Percentiles rank a stretch among this genome's conserved stretches.
Conservation (phyloP, 768 basidiomycete genomes). For the Pleurotus sapidus region DNA sequence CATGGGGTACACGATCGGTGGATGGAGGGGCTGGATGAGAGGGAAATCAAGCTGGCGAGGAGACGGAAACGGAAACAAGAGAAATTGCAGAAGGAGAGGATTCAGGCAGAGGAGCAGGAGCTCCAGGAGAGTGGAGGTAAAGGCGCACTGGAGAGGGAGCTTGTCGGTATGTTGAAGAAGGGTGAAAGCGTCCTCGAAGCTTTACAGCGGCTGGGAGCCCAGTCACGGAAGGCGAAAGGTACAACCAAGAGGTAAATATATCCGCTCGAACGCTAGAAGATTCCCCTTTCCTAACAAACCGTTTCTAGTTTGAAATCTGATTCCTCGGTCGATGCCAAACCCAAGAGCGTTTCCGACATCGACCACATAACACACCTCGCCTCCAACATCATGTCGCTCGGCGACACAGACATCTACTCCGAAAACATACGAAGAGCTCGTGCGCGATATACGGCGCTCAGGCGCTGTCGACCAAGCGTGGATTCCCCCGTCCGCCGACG, state of each 20-base stretch:
- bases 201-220: conserved; percentile 76
- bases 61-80: conserved; percentile 75
- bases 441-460: conserved; percentile 70
- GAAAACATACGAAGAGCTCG: conserved; percentile 83
- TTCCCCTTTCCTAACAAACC: too few species aligned
- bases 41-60: conserved; percentile 80
- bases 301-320: too few species aligned
- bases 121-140: conserved; percentile 66
- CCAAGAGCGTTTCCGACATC: conserved; percentile 50
- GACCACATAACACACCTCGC: conserved; percentile 78
- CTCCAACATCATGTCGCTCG: conserved; percentile 83
- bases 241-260: conserved; percentile 28
- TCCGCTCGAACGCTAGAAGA: neutral
- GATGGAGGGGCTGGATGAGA: conserved; percentile 90
- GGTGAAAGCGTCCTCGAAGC: conserved; percentile 92
- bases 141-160: conserved; percentile 57
- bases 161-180: conserved; percentile 76
- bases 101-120: conserved; percentile 73
- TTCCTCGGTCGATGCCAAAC: too few species aligned
- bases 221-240: conserved; percentile 52
- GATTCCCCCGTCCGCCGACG: conserved; percentile 74
- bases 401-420: conserved; percentile 84
- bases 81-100: conserved; percentile 63
- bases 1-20: conserved; percentile 92
- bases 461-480: conserved; percentile 67